Base-by-base conservation (phyloP, 2,329 filamentous ascomycete species). In the Dendryphion nanum region DNA sequence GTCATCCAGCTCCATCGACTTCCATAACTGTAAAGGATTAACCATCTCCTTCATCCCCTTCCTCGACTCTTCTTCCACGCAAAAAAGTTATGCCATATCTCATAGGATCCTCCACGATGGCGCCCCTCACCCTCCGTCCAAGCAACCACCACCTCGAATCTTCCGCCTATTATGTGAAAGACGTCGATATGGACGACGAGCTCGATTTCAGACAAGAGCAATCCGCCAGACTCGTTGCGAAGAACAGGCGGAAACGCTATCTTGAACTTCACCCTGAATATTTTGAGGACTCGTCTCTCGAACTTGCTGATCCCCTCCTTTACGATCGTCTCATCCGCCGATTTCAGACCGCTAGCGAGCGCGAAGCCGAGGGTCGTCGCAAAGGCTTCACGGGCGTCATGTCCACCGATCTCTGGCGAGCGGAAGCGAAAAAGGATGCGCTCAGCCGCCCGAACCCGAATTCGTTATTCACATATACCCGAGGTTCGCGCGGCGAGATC, bases 311-410 rank as follows among this genome's bases (percentile, higher is more conserved):
- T 66, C 88, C 89, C 1, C 70, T 91, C 6, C 77, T 94, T 20
- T 95, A 95, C 71, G 86, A 94, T 63, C 78, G 80, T 37, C 75
- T 94, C 17, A 78, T 95, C 43, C 81, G 87, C 36, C 81, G 80
- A 35, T 90, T 89, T 61, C 86, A 90, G 48, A 83, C 82, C 1
- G 69, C 82, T 3, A 72, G 75, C 4, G 88, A 95, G 67, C 80
- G 87, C 37, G 81, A 89, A 59, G 76, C 76, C 5, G 86, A 91
- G 51, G 85, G 83, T 6, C 79, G 79, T 30, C 69, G 72, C 6
- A 89, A 89, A 59, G 89, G 89, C 8, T 93, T 89, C 62, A 85
- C 85, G 1, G 85, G 86, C 17, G 77, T 85, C 10, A 76, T 95
- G 4, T 85, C 94, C 59, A 82, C 86, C 1, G 87, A 90, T 48